Conservation (phyloP, 306 rosid species). For the Potentilla sterilis region DNA sequence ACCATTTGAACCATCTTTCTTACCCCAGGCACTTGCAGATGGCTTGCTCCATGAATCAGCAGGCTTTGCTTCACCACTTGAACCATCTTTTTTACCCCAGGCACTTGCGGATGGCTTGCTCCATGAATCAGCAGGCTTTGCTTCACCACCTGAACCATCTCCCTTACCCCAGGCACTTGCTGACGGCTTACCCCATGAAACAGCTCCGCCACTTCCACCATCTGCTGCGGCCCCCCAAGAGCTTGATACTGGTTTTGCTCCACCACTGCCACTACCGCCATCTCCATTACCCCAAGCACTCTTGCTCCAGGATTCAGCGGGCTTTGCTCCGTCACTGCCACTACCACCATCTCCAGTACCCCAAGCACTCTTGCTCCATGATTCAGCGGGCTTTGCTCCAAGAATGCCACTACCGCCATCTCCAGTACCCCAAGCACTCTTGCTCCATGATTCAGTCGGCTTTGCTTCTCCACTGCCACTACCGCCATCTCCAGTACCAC, state of each 20-base stretch:
- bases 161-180: slow-evolving; percentile 52
- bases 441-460: not conserved
- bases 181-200: slow-evolving; percentile 27
- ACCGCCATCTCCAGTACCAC: slow-evolving; percentile 35
- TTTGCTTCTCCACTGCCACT: not conserved
- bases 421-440: not conserved
- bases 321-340: not conserved
- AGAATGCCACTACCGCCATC: not conserved
- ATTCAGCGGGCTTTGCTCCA: slow-evolving; percentile 11
- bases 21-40: slow-evolving; percentile 45
- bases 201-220: not conserved
- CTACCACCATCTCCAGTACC: slow-evolving; percentile 26
- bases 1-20: not conserved
- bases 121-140: slow-evolving; percentile 23
- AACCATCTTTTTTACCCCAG: slow-evolving; percentile 37
- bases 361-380: slow-evolving; percentile 44
- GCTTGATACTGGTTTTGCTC: not conserved
- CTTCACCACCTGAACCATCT: not conserved
- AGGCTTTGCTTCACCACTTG: slow-evolving; percentile 7
- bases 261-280: not conserved
- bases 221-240: not conserved
- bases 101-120: slow-evolving; percentile 37
- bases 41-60: slow-evolving; percentile 27
- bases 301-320: no score
- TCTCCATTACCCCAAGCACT: not conserved